Percentiles rank a stretch among this genome's conserved stretches.
These are phyloP conservation scores for Leptosphaerulina australis DNA, from an alignment of 2,329 filamentous ascomycete genomes.

Conservation along the genomic window DNA sequence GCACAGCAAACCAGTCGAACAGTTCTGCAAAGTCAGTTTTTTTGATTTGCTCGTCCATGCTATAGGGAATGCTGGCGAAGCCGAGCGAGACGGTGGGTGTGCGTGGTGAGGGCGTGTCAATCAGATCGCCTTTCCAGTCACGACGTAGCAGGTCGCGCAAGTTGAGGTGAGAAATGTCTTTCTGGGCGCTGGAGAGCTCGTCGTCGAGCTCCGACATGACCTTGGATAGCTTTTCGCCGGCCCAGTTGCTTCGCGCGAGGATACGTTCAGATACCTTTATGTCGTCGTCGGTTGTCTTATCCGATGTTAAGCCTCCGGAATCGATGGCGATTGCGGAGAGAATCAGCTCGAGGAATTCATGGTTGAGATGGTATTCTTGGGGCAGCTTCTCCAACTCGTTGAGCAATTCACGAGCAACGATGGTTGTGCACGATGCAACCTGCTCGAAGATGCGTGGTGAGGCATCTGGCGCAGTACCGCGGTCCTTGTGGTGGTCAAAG, in stretches of 20 bases:
- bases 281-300: slow-evolving; percentile 50
- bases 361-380: slow-evolving; percentile 56
- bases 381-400: slow-evolving; percentile 53
- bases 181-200: slow-evolving; percentile 51
- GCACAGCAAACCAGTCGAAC: slow-evolving; percentile 57
- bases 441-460: slow-evolving; percentile 54
- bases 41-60: slow-evolving; percentile 54
- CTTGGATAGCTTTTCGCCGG: slow-evolving; percentile 46
- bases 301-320: slow-evolving; percentile 48
- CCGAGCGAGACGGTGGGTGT: slow-evolving; percentile 56
- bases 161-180: slow-evolving; percentile 50
- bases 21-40: slow-evolving; percentile 56
- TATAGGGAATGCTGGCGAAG: slow-evolving; percentile 55
- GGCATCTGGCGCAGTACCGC: slow-evolving; percentile 50
- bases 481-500: slow-evolving; percentile 56
- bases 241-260: slow-evolving; percentile 53
- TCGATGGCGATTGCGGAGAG: slow-evolving; percentile 57
- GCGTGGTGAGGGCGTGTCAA: slow-evolving; percentile 55
- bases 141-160: slow-evolving; percentile 54
- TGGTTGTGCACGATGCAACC: slow-evolving; percentile 54
- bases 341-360: slow-evolving; percentile 57
- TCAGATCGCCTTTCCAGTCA: slow-evolving; percentile 57
- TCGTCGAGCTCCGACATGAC: slow-evolving; percentile 53
- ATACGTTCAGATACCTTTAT: slow-evolving; percentile 49
- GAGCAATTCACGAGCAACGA: slow-evolving; percentile 56